Percentiles rank a stretch among this genome's conserved stretches.
These are phyloP conservation scores for Phytophthora colocasiae DNA, from an alignment of 352 stramenopile genomes.

Conservation along the genomic window DNA sequence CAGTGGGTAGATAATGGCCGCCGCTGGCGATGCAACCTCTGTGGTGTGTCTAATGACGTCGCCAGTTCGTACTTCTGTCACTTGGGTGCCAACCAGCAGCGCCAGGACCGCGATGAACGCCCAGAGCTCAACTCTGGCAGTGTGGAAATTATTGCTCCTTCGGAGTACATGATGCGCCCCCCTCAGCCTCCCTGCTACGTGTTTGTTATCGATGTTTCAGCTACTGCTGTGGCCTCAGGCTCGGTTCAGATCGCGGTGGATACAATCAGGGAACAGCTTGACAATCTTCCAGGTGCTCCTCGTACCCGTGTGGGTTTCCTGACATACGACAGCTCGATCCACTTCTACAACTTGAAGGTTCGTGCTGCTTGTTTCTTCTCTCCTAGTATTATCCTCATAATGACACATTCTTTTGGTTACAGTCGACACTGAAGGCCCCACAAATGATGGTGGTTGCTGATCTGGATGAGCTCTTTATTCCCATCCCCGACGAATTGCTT, in stretches of 20 bases:
- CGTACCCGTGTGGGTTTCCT: conserved; percentile 88
- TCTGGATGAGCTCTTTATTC: conserved; percentile 90
- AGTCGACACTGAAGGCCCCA: conserved; percentile 81
- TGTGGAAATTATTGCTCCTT: conserved; percentile 87
- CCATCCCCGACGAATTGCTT: conserved; percentile 96
- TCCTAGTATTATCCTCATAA: conserved; percentile 58
- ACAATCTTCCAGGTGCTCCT: conserved; percentile 75
- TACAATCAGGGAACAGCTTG: conserved; percentile 85
- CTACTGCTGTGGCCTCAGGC: conserved; percentile 71
- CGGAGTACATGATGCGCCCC: conserved; percentile 92
- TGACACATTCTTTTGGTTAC: conserved; percentile 28
- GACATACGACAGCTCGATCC: conserved; percentile 85
- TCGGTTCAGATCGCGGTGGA: conserved; percentile 73
- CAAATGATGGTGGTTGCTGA: conserved; percentile 93
- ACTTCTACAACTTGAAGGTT: conserved; percentile 93
- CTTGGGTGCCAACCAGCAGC: conserved; percentile 94
- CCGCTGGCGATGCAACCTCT: conserved; percentile 91
- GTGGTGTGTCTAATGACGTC: conserved; percentile 90
- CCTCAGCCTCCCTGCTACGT: conserved; percentile 88
- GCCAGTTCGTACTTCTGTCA: conserved; percentile 98
- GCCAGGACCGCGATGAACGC: conserved; percentile 93
- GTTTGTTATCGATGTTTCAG: conserved; percentile 92
- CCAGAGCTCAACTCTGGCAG: conserved; percentile 79
- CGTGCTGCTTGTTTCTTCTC: conserved; percentile 2
- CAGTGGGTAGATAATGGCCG: conserved; percentile 91